A percentile compares a stretch with the other conserved stretches of the same genome.
These are phyloP conservation scores for Neonectria sp. DNA, from an alignment of 2,329 filamentous ascomycete species.

Conservation along the genomic window DNA sequence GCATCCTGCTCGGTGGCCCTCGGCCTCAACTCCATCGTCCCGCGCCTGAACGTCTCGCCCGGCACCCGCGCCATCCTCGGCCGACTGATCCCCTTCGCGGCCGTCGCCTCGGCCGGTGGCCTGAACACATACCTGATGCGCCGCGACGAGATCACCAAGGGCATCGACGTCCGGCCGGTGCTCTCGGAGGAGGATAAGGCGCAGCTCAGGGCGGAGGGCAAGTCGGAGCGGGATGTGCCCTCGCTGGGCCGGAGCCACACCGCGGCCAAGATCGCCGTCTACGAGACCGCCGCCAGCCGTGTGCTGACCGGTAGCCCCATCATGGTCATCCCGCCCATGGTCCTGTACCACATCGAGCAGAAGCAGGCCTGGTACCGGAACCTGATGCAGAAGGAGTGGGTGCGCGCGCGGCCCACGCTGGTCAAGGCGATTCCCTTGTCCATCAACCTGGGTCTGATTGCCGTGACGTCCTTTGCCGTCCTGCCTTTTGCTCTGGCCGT, in stretches of 20 bases:
- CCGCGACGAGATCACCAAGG: conserved; percentile 91
- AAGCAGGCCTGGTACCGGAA: conserved; percentile 58
- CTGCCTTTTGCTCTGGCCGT: conserved; percentile 91
- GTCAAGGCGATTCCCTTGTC: conserved; percentile 71
- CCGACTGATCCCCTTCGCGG: conserved; percentile 95
- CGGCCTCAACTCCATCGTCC: conserved; percentile 91
- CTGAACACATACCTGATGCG: conserved; percentile 99
- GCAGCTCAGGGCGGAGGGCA: conserved; percentile 69
- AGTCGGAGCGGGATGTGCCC: conserved; percentile 74
- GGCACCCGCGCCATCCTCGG: conserved; percentile 82
- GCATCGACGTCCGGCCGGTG: conserved; percentile 93
- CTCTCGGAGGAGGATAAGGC: conserved; percentile 79
- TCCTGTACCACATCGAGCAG: conserved; percentile 85
- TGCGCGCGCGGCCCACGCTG: conserved; percentile 82
- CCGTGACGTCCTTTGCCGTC: conserved; percentile 89
- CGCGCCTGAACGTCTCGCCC: conserved; percentile 84
- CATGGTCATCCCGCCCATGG: conserved; percentile 94
- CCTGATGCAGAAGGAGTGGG: conserved; percentile 78
- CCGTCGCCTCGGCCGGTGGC: conserved; percentile 90
- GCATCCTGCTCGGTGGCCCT: conserved; percentile 95
- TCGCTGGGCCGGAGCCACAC: conserved; percentile 89
- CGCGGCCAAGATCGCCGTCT: conserved; percentile 90
- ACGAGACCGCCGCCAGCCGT: conserved; percentile 91
- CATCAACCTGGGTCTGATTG: conserved; percentile 89
- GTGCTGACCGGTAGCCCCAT: conserved; percentile 96